Percentiles rank a stretch among this genome's conserved stretches.
Evolutionary conservation across 768 basidiomycete species (phyloP).

Genomic region (Coprinopsis strossmayeri): DNA sequence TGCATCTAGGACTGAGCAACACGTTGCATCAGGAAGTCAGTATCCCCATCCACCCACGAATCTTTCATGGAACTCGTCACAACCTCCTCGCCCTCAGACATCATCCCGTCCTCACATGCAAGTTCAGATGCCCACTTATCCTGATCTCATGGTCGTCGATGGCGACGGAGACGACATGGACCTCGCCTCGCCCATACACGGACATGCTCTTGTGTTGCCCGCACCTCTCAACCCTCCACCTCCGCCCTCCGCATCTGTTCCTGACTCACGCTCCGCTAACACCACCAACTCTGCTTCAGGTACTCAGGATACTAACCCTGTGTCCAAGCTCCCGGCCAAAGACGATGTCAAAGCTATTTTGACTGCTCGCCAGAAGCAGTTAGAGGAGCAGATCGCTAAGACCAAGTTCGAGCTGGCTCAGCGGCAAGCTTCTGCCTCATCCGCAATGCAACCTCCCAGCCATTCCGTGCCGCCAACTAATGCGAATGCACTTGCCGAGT

Average conservation of each 20-base stretch:
- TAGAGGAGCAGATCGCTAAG: slow-evolving; percentile 32
- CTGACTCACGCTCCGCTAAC: neutral
- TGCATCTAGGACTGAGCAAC: too few relatives aligned
- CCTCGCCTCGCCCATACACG: slow-evolving; percentile 20
- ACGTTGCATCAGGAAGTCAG: neutral
- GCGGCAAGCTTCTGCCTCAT: neutral
- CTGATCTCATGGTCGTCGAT: slow-evolving; percentile 26
- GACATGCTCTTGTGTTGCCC: too few relatives aligned
- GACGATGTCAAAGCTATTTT: slow-evolving; percentile 31
- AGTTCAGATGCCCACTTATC: neutral
- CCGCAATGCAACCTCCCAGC: neutral
- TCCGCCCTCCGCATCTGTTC: too few relatives aligned
- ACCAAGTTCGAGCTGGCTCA: neutral
- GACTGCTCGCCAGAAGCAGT: slow-evolving; percentile 35
- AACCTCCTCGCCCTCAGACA: too few relatives aligned
- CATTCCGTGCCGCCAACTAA: neutral
- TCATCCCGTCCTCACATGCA: neutral
- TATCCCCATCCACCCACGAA: neutral
- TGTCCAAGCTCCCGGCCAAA: slow-evolving; percentile 10
- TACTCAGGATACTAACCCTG: neutral
- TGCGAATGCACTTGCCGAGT: slow-evolving; percentile 15
- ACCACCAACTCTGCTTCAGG: neutral
- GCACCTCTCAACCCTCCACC: too few relatives aligned
- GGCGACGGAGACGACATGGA: slow-evolving; percentile 25
- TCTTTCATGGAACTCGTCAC: neutral